Evolutionary conservation across 2,329 filamentous ascomycete genomes (phyloP), one percentile per base, ranked within the genome.

Genomic region (Knufia petricola): DNA sequence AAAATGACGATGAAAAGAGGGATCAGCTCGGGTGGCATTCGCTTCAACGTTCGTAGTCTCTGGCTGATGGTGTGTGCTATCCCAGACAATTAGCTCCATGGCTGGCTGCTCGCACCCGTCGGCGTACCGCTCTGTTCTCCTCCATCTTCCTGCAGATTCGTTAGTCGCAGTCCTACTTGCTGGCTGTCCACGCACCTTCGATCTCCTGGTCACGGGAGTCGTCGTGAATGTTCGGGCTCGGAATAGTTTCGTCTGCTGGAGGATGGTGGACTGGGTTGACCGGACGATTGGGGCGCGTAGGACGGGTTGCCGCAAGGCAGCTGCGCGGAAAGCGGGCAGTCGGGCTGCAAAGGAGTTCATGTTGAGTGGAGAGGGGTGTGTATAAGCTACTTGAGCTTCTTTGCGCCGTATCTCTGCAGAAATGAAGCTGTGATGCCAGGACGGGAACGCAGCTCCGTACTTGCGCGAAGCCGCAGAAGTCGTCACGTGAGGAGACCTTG

Each of bases 11-110:
- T 72, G 68, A 85, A 89, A 61, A 98, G 84, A 64, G 92, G 92
- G 61, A 89, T 81, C 78, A 98, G 78, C 78, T 98, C 92, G 60
- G 87, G 81, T 60, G 92, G 92, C 65, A 96, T 84, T 72, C 82
- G 82, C 78, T 85, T 89, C 64, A 95, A 77, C 66, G 81, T 84
- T 67, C 89, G 85, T 63, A 98, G 77, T 67, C 90, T 87, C 76
- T 96, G 92, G 59, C 90, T 95, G 70, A 96, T 81, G 63, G 90
- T 95, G 75, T 96, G 92, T 67, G 87, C 92, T 98, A 55, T 49
- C 54, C 43, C 20, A 42, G 55, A 64, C 53, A 62, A 44, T 56
- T 48, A 54, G 46, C 46, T 46, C n/a, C 30, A 2, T 34, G 34
- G 31, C 32, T 26, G 15, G 48, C 36, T n/a, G 24, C 15, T 39